These are phyloP conservation scores for Monilinia fructigena DNA, from an alignment of 2,329 filamentous ascomycete genomes.

Conservation along the genomic window DNA sequence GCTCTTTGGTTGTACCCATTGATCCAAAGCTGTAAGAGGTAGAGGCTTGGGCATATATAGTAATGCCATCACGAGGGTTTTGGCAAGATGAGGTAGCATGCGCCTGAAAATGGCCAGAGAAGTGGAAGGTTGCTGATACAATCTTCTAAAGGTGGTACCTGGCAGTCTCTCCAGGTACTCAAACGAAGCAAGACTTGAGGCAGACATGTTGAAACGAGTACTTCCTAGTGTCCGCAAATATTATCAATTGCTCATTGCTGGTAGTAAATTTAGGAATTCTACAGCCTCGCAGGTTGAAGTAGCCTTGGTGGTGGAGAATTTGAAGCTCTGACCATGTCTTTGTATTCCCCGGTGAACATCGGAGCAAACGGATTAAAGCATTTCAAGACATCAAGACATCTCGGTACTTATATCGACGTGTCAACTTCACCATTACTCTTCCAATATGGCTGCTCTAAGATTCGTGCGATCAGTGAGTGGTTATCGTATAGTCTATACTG, in stretches of 20 bases:
- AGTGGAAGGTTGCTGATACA: constrained; percentile 95
- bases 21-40: constrained; percentile 74
- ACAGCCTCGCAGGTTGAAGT: constrained; percentile 6
- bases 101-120: constrained; percentile 93
- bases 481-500: background rate
- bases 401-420: constrained; percentile 8
- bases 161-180: constrained; percentile 93
- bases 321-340: constrained; percentile 2
- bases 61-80: constrained; percentile 93
- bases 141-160: constrained; percentile 81
- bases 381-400: background rate
- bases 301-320: constrained; percentile 15
- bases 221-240: constrained; percentile 20
- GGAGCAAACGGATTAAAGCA: background rate
- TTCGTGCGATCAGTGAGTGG: constrained; percentile 63
- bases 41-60: constrained; percentile 86
- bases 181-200: constrained; percentile 61
- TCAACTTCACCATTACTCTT: constrained; percentile 9
- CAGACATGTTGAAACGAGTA: constrained; percentile 37
- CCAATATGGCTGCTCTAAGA: constrained; percentile 53
- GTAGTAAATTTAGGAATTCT: background rate
- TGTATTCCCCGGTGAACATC: background rate
- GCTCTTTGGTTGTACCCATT: constrained; percentile 74
- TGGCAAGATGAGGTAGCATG: constrained; percentile 93
- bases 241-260: constrained; percentile 34